A percentile compares a stretch with the other conserved stretches of the same genome.
Conservation (phyloP, 352 stramenopile genomes). For the Thalassiosira hispida region DNA sequence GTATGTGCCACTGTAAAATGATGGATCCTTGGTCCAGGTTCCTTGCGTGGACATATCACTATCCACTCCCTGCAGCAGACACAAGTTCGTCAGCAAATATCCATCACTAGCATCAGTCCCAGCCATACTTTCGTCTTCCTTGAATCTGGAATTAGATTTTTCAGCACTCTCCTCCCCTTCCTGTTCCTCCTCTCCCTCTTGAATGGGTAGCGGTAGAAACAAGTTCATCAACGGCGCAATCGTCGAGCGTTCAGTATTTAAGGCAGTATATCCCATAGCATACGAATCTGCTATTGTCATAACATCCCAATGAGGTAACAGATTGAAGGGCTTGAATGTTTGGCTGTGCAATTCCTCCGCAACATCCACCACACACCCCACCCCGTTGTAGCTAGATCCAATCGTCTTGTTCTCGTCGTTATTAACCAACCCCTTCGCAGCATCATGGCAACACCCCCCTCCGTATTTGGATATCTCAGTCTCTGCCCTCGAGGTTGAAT, state of each 20-base stretch:
- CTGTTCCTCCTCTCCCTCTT: not conserved
- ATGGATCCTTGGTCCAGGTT: too few species aligned
- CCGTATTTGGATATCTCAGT: not conserved
- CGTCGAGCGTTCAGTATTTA: not conserved
- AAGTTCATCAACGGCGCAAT: conserved; percentile 1
- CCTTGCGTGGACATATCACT: not conserved
- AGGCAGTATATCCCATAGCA: not conserved
- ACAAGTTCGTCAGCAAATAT: not conserved
- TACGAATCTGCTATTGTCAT: not conserved
- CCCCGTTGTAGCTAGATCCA: not conserved
- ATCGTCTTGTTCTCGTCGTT: not conserved
- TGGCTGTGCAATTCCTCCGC: not conserved
- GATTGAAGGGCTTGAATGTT: not conserved
- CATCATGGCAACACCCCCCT: not conserved
- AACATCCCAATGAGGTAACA: not conserved
- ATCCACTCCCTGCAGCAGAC: not conserved
- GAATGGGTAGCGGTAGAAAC: not conserved
- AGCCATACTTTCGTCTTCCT: not conserved
- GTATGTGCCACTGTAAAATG: not conserved
- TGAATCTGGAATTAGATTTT: not conserved
- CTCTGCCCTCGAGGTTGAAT: too few species aligned
- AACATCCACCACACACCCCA: not conserved
- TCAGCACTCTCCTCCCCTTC: too few species aligned
- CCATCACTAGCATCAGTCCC: too few species aligned
- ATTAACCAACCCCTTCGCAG: not conserved